Base-by-base conservation (phyloP, 2,329 filamentous ascomycete species). In the Mycosphaerelloides madeirae region DNA sequence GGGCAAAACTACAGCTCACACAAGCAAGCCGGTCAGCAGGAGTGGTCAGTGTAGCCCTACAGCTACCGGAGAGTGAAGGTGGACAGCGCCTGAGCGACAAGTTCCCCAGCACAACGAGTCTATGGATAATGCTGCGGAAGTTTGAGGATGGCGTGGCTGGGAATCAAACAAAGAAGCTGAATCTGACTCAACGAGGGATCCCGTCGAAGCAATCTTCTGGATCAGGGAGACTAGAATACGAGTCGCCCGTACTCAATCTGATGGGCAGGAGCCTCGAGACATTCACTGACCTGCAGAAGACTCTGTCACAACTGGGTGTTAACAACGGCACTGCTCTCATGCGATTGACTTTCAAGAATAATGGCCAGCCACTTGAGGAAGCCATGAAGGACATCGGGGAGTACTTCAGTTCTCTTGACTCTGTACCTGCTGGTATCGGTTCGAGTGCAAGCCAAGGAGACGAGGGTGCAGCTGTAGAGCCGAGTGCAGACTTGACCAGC, bases 1-100 rank as follows among this genome's bases (percentile, higher is more conserved):
- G 93, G 50, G 91, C 93, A 47, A 95, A 94, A 63, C 80, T 98
- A 46, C 90, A 97, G 63, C 85, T 98, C 38, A 84, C 96, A 16
- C 83, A 87, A 62, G 83, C 85, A 47, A 93, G 90, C 35, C 86
- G 87, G 45, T 93, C 89, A 0, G 85, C 90, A 0, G 84, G 87
- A 1, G 84, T 85, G 37, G 84, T 98, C 44, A 89, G 85, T 31
- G 84, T 98, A 32, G 91, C 87, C n/a, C 72, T 98, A 11, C 87
- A 95, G 62, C 73, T 96, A 20, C 87, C 88, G 3, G 76, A 83
- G 29, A 79, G 82, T 16, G 85, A 93, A 61, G 80, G 81, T 1
- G 56, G 55, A 5, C 80, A 81, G 18, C 81, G 89, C 22, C 68
- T 95, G 31, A 80, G 82, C 44, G 83, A 93, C 63, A 95, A 93